Conservation (phyloP, 139 green algal genomes). For the Pseudopediastrum boryanum region DNA sequence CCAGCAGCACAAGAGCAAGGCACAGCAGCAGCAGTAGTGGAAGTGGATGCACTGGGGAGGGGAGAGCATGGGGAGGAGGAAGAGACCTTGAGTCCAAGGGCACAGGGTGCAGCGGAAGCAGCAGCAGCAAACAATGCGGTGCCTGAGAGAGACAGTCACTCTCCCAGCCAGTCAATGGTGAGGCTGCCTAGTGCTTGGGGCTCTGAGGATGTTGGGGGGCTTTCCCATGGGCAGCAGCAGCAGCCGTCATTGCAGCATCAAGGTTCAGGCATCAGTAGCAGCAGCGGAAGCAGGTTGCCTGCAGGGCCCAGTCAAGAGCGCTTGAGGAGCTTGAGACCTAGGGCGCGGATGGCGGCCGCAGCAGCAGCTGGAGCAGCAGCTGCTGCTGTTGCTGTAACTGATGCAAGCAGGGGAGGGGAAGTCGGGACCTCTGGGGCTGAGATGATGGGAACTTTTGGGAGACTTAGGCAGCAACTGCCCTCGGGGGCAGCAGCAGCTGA, state of each 20-base stretch:
- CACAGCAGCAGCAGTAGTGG: not conserved
- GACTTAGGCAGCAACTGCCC: not conserved
- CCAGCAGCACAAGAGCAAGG: no score
- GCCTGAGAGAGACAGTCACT: no score
- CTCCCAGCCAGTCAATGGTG: no score
- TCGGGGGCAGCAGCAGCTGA: not conserved
- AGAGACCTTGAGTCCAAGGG: no score
- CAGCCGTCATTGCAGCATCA: not conserved
- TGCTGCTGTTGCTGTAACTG: not conserved
- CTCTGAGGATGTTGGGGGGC: not conserved
- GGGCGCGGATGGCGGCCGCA: no score
- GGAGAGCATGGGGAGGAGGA: no score
- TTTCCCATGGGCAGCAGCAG: slow-evolving; percentile 3
- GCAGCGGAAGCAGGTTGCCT: no score
- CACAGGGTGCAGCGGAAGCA: not conserved
- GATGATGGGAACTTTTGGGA: no score
- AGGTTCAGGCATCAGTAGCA: not conserved
- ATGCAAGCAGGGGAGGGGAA: not conserved
- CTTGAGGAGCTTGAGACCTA: no score
- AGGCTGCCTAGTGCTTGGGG: no score
- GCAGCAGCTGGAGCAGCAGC: not conserved
- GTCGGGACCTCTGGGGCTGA: no score
- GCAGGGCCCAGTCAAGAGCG: no score
- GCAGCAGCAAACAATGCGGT: not conserved
- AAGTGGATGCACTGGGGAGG: not conserved